A percentile compares a stretch with the other conserved stretches of the same genome.
These are phyloP conservation scores for Ophiostoma triangulosporum DNA, from an alignment of 2,329 filamentous ascomycete genomes.

Conservation along the genomic window DNA sequence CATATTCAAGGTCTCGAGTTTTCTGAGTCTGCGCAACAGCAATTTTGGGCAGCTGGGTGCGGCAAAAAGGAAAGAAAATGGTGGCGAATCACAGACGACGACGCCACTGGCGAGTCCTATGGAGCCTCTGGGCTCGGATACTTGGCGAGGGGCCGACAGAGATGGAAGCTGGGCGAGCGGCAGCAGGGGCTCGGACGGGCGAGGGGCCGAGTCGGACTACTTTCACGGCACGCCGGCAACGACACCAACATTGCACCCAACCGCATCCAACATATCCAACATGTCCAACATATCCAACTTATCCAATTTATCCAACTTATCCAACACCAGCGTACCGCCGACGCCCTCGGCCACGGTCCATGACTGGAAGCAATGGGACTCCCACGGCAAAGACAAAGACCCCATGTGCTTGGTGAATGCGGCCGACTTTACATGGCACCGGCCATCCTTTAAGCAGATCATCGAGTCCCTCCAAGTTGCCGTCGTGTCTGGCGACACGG, in stretches of 20 bases:
- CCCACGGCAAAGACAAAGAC: not conserved
- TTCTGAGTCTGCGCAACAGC: slow-evolving; percentile 13
- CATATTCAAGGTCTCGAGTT: slow-evolving; percentile 13
- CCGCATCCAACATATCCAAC: not conserved
- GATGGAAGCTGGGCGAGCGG: not conserved
- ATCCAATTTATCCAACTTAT: not conserved
- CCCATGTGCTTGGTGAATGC: not conserved
- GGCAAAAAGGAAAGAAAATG: not conserved
- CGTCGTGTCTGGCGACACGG: slow-evolving; percentile 25
- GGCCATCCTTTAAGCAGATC: slow-evolving; percentile 30
- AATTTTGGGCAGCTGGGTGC: not conserved
- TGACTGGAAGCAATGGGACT: slow-evolving; percentile 2
- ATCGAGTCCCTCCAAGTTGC: slow-evolving; percentile 28
- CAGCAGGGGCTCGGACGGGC: not conserved
- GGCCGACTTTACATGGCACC: slow-evolving; percentile 22
- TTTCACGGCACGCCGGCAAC: not conserved
- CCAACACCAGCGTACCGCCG: not conserved
- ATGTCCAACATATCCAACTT: not conserved
- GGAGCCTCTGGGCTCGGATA: not conserved
- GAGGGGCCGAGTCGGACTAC: not conserved
- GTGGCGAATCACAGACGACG: not conserved
- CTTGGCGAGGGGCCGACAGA: not conserved
- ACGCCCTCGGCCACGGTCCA: not conserved
- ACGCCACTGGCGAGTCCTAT: slow-evolving; percentile 1
- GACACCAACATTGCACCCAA: not conserved